These are phyloP conservation scores for Aspergillus phoenicis DNA, from an alignment of 2,329 filamentous ascomycete species.

Conservation along the genomic window DNA sequence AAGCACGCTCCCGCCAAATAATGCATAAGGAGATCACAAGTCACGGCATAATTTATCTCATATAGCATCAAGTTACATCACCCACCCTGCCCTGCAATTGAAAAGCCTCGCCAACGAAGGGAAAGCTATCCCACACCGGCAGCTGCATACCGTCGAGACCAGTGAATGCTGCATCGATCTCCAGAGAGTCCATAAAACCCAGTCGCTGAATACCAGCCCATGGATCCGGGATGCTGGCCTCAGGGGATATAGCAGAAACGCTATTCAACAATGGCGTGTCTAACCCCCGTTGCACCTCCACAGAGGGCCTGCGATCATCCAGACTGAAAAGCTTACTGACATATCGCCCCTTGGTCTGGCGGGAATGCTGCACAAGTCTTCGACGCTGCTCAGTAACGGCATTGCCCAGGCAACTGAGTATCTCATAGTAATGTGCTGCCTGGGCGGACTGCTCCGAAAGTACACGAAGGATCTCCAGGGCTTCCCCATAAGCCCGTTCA, in stretches of 20 bases:
- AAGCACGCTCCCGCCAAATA: background rate
- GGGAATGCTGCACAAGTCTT: slow-evolving; percentile 30
- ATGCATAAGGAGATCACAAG: background rate
- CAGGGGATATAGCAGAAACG: slow-evolving; percentile 6
- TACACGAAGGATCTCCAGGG: slow-evolving; percentile 53
- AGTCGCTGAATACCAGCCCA: slow-evolving; percentile 14
- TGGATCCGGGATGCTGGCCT: slow-evolving; percentile 17
- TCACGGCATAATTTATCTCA: background rate
- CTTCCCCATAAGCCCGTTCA: slow-evolving; percentile 51
- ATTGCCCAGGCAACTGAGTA: slow-evolving; percentile 52
- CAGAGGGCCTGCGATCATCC: slow-evolving; percentile 19
- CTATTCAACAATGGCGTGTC: slow-evolving; percentile 5
- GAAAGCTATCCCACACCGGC: slow-evolving; percentile 41
- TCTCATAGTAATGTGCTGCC: slow-evolving; percentile 61
- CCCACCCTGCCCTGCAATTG: background rate
- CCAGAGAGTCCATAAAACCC: slow-evolving; percentile 17
- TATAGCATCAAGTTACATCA: background rate
- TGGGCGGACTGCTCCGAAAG: slow-evolving; percentile 56
- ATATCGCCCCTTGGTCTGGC: slow-evolving; percentile 35
- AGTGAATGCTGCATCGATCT: slow-evolving; percentile 24
- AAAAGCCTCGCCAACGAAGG: slow-evolving; percentile 30
- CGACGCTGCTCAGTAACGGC: slow-evolving; percentile 50
- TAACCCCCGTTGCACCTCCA: slow-evolving; percentile 11
- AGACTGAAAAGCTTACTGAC: slow-evolving; percentile 42
- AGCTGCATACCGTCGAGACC: slow-evolving; percentile 40